phyloP scores from a whole-genome alignment of 495 filamentous ascomycete genomes.

The Clavariopsis aquatica region DNA sequence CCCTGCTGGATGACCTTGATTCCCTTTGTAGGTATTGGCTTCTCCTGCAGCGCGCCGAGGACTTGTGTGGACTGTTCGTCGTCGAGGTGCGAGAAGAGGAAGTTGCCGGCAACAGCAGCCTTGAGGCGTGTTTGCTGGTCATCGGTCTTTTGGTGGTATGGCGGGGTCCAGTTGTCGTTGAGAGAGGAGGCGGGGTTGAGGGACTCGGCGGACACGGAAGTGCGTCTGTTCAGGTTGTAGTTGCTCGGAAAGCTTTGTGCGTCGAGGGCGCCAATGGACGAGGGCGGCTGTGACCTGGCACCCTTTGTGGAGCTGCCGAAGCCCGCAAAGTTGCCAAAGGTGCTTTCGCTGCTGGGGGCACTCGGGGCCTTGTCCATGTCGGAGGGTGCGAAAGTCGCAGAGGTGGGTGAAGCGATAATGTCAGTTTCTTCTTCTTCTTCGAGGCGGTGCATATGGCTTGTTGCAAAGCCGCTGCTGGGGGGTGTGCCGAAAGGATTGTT shows the following conservation, averaged over 20 bases:
- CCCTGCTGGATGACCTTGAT: constrained; percentile 98
- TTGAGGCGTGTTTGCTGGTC: constrained; percentile 81
- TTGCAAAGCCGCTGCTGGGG: constrained; percentile 41
- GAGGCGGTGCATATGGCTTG: constrained; percentile 53
- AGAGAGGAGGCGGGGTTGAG: constrained; percentile 81
- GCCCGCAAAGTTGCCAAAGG: constrained; percentile 46
- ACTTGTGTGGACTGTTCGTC: constrained; percentile 87
- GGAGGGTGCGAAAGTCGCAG: constrained; percentile 52
- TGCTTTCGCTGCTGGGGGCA: constrained; percentile 23
- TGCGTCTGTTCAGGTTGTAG: constrained; percentile 90
- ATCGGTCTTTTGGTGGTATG: constrained; percentile 73
- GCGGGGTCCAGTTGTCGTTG: constrained; percentile 88
- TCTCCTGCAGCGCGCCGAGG: constrained; percentile 88
- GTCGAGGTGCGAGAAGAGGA: constrained; percentile 91
- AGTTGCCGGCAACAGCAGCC: constrained; percentile 81
- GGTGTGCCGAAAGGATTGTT: constrained; percentile 57
- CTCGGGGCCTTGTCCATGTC: constrained; percentile 37
- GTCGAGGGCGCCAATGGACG: constrained; percentile 31
- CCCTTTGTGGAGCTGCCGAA: constrained; percentile 20
- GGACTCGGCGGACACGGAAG: constrained; percentile 95
- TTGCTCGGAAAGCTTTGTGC: constrained; percentile 81
- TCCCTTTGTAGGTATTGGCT: constrained; percentile 89
- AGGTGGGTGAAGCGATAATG: constrained; percentile 60
- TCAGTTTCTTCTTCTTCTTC: constrained; percentile 66
- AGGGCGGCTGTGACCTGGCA: constrained; percentile 22